phyloP scores from a whole-genome alignment of 2,329 filamentous ascomycete species.

The Mycosphaerella sp. region DNA sequence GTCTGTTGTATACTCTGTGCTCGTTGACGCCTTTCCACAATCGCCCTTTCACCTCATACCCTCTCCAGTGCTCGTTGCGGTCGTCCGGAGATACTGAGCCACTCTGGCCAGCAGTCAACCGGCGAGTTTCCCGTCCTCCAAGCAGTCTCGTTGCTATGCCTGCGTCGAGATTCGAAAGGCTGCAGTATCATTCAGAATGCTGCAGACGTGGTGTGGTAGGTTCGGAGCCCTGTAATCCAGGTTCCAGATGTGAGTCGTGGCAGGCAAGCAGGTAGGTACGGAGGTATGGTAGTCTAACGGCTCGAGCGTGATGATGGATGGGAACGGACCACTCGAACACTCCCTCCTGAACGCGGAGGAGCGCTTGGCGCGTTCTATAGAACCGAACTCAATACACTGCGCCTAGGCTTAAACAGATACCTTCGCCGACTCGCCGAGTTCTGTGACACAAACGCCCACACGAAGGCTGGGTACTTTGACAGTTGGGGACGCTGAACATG shows the following conservation, averaged over 20 bases:
- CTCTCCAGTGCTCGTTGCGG: background rate
- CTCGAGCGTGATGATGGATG: constrained; percentile 7
- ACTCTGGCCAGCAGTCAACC: background rate
- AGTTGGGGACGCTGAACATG: background rate
- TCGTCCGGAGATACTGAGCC: too few relatives aligned
- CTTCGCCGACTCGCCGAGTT: background rate
- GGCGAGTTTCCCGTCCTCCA: background rate
- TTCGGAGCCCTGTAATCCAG: background rate
- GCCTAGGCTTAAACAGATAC: background rate
- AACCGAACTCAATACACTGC: background rate
- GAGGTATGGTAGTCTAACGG: background rate
- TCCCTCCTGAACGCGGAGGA: background rate
- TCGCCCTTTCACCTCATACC: background rate
- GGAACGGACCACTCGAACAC: background rate
- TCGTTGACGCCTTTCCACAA: background rate
- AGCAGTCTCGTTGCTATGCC: background rate
- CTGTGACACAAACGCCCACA: background rate
- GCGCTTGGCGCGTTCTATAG: background rate
- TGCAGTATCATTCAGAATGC: background rate
- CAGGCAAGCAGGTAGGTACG: background rate
- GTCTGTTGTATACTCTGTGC: background rate
- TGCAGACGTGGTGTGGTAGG: background rate
- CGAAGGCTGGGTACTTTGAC: background rate
- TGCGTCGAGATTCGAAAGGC: background rate
- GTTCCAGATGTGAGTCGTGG: constrained; percentile 12